phyloP scores from a whole-genome alignment of 2,329 filamentous ascomycete species.

The Pyricularia sp. region DNA sequence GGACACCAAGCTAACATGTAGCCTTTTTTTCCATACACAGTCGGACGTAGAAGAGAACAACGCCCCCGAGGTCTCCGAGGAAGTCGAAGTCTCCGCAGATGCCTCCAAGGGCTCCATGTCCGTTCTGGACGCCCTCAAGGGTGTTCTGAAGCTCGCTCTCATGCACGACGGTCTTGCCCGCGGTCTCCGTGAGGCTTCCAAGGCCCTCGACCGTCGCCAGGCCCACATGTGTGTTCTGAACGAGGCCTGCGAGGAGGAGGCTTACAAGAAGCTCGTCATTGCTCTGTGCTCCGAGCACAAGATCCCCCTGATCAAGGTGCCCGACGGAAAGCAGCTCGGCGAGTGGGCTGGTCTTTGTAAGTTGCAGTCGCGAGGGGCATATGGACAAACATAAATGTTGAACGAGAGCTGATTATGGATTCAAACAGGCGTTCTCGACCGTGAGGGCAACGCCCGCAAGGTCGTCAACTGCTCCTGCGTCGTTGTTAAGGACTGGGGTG shows the following conservation, averaged over 20 bases:
- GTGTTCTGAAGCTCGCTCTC: constrained; percentile 94
- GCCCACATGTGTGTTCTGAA: constrained; percentile 99
- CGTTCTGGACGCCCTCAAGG: constrained; percentile 97
- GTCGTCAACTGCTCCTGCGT: constrained; percentile 99
- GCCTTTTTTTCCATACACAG: constrained; percentile 34
- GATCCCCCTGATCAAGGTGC: constrained; percentile 99
- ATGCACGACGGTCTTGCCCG: constrained; percentile 99
- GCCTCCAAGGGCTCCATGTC: constrained; percentile 89
- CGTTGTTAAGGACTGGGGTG: constrained; percentile 99
- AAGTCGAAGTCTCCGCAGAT: constrained; percentile 95
- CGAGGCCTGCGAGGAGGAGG: constrained; percentile 99
- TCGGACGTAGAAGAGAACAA: constrained; percentile 99
- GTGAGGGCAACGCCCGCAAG: constrained; percentile 98
- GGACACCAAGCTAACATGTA: constrained; percentile 1
- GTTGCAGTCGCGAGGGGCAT: constrained; percentile 31
- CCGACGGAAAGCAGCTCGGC: constrained; percentile 98
- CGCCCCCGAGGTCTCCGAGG: constrained; percentile 71
- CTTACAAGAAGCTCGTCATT: constrained; percentile 99
- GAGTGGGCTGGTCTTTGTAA: constrained; percentile 99
- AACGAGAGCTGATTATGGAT: neutral
- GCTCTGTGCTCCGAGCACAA: constrained; percentile 99
- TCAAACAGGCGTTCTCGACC: constrained; percentile 83
- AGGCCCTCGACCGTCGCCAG: constrained; percentile 96
- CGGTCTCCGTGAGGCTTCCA: constrained; percentile 95
- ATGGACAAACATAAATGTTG: neutral